Evolutionary conservation across 2,329 filamentous ascomycete genomes (phyloP).

Genomic region (Metarhizium brunneum): DNA sequence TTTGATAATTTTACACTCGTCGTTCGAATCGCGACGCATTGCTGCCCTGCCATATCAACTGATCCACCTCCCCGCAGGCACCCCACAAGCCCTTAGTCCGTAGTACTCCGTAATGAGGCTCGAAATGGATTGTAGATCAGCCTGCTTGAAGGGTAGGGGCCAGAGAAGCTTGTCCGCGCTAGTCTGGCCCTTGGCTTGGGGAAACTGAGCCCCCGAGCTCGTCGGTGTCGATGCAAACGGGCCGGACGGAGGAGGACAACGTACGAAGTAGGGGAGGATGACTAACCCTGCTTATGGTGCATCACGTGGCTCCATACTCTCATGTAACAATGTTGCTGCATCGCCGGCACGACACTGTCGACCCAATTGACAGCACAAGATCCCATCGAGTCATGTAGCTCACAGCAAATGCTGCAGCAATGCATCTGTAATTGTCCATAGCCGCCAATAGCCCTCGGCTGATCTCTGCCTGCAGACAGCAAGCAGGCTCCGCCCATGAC

Average conservation of each 20-base stretch:
- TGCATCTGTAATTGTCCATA: background rate
- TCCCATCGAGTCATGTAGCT: background rate
- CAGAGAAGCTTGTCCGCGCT: no score
- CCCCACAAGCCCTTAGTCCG: background rate
- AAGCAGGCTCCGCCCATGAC: background rate
- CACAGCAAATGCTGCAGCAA: background rate
- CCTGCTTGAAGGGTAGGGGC: background rate
- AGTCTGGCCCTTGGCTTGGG: no score
- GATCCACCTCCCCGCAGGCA: background rate
- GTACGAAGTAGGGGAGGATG: background rate
- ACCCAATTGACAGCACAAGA: background rate
- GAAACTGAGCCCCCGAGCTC: no score
- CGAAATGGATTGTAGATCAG: no score
- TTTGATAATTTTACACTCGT: no score
- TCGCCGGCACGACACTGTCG: background rate
- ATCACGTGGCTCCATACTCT: constrained; percentile 1
- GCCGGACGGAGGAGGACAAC: no score
- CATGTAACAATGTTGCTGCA: background rate
- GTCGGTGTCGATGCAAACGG: no score
- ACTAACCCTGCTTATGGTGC: background rate
- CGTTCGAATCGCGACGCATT: background rate
- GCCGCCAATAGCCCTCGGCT: background rate
- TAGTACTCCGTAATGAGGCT: no score
- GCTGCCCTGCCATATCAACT: background rate
- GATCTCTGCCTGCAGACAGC: background rate